These are phyloP conservation scores for Posidonia oceanica DNA, from an alignment of 116 monocot species.

Conservation along the genomic window DNA sequence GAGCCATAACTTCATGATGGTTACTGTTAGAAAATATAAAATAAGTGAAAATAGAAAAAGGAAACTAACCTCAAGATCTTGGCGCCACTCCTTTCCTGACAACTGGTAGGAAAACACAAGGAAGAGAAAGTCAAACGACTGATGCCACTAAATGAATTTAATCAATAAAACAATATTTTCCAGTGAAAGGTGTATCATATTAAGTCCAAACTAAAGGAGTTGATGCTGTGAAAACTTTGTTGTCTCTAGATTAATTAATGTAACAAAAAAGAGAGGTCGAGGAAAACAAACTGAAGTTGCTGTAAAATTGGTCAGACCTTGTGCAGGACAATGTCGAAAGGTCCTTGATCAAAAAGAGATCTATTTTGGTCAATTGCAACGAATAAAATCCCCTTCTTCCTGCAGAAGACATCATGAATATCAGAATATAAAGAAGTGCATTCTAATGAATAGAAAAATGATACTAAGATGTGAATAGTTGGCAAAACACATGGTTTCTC, in stretches of 20 bases:
- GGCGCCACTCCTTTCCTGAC: slow-evolving; percentile 17
- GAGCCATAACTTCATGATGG: too few species aligned
- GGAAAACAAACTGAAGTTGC: not conserved
- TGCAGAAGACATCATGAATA: slow-evolving; percentile 16
- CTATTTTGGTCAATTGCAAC: slow-evolving; percentile 71
- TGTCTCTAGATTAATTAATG: too few species aligned
- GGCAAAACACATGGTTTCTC: too few species aligned
- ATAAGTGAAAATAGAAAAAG: not conserved
- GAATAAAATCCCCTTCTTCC: slow-evolving; percentile 88
- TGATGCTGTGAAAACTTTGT: too few species aligned
- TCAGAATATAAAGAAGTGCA: not conserved
- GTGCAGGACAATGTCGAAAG: slow-evolving; percentile 87
- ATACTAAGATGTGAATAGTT: not conserved
- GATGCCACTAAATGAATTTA: not conserved
- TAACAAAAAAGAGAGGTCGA: not conserved
- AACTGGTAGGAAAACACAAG: slow-evolving; percentile 10
- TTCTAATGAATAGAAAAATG: not conserved
- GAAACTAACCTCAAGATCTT: slow-evolving; percentile 24
- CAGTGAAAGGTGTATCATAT: not conserved
- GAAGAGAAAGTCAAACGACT: not conserved
- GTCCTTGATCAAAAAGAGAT: slow-evolving; percentile 87
- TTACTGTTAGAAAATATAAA: not conserved
- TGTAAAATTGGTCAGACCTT: slow-evolving; percentile 35
- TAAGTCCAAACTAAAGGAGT: too few species aligned
- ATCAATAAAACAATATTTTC: not conserved